Base-by-base conservation (phyloP, 1,139 yeast species). In the Protomyces arabidopsidicola region DNA sequence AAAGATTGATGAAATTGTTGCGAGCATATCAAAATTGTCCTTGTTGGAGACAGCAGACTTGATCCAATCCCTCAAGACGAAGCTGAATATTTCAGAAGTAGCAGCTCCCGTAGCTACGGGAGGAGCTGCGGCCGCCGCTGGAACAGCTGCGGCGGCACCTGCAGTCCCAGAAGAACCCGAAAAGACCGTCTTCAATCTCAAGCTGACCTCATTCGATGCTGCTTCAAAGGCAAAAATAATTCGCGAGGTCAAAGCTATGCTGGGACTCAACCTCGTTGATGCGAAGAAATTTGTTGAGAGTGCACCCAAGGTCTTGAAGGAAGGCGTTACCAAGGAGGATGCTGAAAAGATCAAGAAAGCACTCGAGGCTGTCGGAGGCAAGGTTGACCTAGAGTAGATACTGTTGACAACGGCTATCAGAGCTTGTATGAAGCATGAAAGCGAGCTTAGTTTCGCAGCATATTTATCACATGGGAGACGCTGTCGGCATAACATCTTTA, bases 231-330 rank as follows among this genome's bases (percentile, higher is more conserved):
- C 99, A 69, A 93, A 93, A 87, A 84, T 93, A 75, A 95, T 93
- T 76, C 93, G 93, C 81, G 98, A 93, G 79, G 96, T 93, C 71
- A 93, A 93, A 82, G 83, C 88, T 68, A 81, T 93, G 75, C 82
- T 93, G 73, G 97, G 97, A 9, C 82, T 93, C 73, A 90, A 97
- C 18, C 82, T 93, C 71, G 98, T 93, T 67, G 98, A 93, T 75
- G 89, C 97, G 68, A 95, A 93, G 85, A 93, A 93, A 80, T 89
- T 93, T 71, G 99, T 95, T 66, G 99, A 93, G 80, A 79, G 91
- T 72, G 98, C 98, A 68, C 99, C 99, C 71, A 93, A 93, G 82
- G 81, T 88, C 57, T 82, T 88, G 77, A 88, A 88, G 79, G 96
- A 88, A 72, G 87, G 87, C 70, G 89, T 88, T 66, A 84, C 90